These are phyloP conservation scores for Rhizopus sp. DNA, from an alignment of 371 early-diverging fungal species.

Conservation along the genomic window DNA sequence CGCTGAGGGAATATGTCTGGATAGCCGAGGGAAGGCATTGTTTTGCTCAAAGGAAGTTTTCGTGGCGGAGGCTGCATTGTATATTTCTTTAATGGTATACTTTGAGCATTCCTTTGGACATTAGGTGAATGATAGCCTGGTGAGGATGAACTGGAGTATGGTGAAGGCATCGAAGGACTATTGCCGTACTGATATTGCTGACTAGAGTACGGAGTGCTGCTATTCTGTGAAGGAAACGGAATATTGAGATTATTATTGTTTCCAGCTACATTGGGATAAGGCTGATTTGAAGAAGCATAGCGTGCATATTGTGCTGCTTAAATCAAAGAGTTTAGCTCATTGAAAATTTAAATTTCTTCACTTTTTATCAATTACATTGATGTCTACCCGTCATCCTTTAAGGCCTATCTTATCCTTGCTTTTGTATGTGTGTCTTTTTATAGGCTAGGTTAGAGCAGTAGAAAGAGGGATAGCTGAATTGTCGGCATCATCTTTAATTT, in stretches of 20 bases:
- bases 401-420: not conserved
- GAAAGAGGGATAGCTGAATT: not conserved
- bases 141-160: slow-evolving; percentile 49
- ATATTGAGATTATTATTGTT: slow-evolving; percentile 36
- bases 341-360: not conserved
- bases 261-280: slow-evolving; percentile 29
- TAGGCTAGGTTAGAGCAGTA: not conserved
- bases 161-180: slow-evolving; percentile 46
- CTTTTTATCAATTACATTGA: slow-evolving; percentile 21
- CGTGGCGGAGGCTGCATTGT: slow-evolving; percentile 51
- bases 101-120: slow-evolving; percentile 14
- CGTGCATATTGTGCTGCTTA: slow-evolving; percentile 46
- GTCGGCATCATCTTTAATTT: not conserved
- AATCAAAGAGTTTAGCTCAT: not conserved
- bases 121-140: slow-evolving; percentile 52
- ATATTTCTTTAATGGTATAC: slow-evolving; percentile 48
- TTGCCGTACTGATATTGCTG: slow-evolving; percentile 26
- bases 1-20: slow-evolving; percentile 74
- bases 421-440: not conserved
- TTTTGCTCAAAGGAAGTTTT: slow-evolving; percentile 44
- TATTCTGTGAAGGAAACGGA: slow-evolving; percentile 34
- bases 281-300: slow-evolving; percentile 38
- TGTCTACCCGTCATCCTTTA: slow-evolving; percentile 30
- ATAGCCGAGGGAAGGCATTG: slow-evolving; percentile 56
- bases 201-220: slow-evolving; percentile 20